Conservation (phyloP, 2,329 filamentous ascomycete genomes). For the Pseudophaeomoniella oleicola region DNA sequence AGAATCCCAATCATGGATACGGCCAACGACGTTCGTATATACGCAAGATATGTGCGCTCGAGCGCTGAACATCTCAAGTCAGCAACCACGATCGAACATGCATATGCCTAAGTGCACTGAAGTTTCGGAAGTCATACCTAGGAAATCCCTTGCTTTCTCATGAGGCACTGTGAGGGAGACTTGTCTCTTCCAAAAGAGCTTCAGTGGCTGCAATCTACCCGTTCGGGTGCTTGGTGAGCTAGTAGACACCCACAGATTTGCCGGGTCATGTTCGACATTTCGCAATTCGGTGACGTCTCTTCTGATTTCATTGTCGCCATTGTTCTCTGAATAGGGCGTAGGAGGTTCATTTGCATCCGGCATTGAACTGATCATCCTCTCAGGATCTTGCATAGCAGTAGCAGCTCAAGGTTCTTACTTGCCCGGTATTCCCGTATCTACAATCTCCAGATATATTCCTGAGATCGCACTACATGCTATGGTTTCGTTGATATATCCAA, state of each 20-base stretch:
- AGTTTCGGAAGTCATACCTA: constrained; percentile 28
- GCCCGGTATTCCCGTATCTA: background rate
- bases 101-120: constrained; percentile 5
- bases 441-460: too few species aligned
- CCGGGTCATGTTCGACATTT: background rate
- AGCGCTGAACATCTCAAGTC: constrained; percentile 39
- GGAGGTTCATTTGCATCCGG: background rate
- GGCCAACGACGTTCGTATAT: constrained; percentile 55
- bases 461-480: too few species aligned
- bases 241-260: background rate
- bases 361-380: background rate
- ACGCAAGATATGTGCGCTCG: constrained; percentile 60
- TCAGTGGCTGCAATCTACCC: background rate
- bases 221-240: background rate
- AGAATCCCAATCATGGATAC: constrained; percentile 52
- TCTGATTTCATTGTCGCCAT: background rate
- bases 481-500: too few species aligned
- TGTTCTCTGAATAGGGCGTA: background rate
- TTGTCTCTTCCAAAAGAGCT: constrained; percentile 34
- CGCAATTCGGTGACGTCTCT: background rate
- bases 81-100: constrained; percentile 4
- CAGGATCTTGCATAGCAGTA: background rate
- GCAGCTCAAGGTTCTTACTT: background rate
- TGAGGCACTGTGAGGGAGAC: constrained; percentile 36
- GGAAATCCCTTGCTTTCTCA: constrained; percentile 37